Percentiles rank a stretch among this genome's conserved stretches.
Conservation (phyloP, 2,329 filamentous ascomycete species). For the Paracoccidioides brasiliensis region DNA sequence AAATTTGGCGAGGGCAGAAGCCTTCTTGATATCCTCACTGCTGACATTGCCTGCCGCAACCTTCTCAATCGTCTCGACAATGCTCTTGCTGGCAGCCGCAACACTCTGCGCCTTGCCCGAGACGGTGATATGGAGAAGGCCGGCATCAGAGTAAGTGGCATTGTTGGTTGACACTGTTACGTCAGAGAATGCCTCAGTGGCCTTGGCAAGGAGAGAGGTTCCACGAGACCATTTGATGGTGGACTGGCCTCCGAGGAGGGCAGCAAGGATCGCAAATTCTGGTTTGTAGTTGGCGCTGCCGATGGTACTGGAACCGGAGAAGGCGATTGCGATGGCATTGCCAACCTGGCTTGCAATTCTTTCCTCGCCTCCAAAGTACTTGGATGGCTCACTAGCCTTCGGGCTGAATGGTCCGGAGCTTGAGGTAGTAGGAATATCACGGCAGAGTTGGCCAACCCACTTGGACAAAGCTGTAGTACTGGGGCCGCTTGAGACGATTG, state of each 20-base stretch:
- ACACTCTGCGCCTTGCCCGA: conserved; percentile 62
- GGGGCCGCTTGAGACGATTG: conserved; percentile 80
- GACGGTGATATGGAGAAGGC: conserved; percentile 74
- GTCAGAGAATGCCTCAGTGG: conserved; percentile 51
- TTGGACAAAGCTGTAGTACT: conserved; percentile 63
- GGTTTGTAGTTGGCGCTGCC: conserved; percentile 67
- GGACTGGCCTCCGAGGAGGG: conserved; percentile 79
- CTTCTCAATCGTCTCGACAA: conserved; percentile 70
- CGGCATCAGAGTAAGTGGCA: conserved; percentile 82
- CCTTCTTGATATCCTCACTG: conserved; percentile 83
- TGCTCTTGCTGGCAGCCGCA: conserved; percentile 57
- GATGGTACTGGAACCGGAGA: conserved; percentile 74
- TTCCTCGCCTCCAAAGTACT: conserved; percentile 93
- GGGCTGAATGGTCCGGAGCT: conserved; percentile 39
- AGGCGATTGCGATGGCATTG: conserved; percentile 79
- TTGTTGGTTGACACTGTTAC: conserved; percentile 62
- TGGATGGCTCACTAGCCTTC: conserved; percentile 52
- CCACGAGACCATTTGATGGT: conserved; percentile 92
- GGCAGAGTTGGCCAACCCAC: conserved; percentile 92
- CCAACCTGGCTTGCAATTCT: conserved; percentile 63
- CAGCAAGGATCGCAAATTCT: conserved; percentile 72
- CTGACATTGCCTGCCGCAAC: conserved; percentile 61
- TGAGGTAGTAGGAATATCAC: conserved; percentile 44
- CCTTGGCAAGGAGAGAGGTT: conserved; percentile 81
- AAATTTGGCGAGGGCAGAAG: conserved; percentile 86